These are phyloP conservation scores for Phylloporus sp. DNA, from an alignment of 768 basidiomycete genomes.

Conservation along the genomic window DNA sequence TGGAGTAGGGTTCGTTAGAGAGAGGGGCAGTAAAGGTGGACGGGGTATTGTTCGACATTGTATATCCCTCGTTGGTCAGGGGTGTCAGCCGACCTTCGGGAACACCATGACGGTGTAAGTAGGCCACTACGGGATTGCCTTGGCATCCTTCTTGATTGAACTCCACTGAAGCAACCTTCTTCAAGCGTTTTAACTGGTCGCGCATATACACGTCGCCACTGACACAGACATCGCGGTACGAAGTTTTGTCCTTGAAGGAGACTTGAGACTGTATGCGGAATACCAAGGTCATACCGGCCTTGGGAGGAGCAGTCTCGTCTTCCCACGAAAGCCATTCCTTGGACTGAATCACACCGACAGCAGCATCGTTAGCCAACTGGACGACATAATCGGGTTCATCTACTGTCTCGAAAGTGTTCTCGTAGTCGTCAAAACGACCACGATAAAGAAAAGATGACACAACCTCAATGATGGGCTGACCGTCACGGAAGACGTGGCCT, in stretches of 20 bases:
- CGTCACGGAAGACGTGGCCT: constrained; percentile 73
- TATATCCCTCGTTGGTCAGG: constrained; percentile 83
- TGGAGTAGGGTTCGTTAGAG: constrained; percentile 94
- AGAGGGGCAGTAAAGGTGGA: constrained; percentile 77
- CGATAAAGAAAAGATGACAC: constrained; percentile 95
- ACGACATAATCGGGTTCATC: constrained; percentile 89
- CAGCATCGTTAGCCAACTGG: constrained; percentile 65
- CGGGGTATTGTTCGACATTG: constrained; percentile 58
- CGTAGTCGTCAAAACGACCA: constrained; percentile 87
- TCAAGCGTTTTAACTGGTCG: constrained; percentile 80
- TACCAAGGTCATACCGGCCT: constrained; percentile 75
- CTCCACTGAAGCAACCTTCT: constrained; percentile 84
- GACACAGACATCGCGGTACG: constrained; percentile 76
- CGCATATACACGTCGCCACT: constrained; percentile 82
- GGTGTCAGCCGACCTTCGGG: constrained; percentile 72
- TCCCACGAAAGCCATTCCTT: constrained; percentile 99
- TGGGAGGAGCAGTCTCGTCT: constrained; percentile 70
- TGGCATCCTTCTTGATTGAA: constrained; percentile 83
- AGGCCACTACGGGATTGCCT: constrained; percentile 91
- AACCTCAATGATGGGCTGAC: constrained; percentile 85
- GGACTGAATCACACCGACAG: constrained; percentile 84
- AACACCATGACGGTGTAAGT: constrained; percentile 86
- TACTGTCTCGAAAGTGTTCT: constrained; percentile 92
- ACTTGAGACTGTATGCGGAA: constrained; percentile 88
- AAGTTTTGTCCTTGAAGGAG: constrained; percentile 86